phyloP scores from a whole-genome alignment of 2,329 filamentous ascomycete species.

The Epichloe glyceriae region DNA sequence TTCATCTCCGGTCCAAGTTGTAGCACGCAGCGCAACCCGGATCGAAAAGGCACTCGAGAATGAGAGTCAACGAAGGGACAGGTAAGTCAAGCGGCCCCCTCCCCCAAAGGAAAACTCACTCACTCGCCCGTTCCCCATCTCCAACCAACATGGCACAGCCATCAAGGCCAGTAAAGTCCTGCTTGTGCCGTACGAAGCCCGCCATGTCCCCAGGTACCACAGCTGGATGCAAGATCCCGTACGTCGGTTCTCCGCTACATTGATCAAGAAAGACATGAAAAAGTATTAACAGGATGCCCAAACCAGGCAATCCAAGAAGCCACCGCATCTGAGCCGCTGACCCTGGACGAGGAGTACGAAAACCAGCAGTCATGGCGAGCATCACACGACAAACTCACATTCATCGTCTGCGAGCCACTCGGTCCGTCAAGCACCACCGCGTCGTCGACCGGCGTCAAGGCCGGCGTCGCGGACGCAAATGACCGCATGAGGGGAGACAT shows the following conservation, averaged over 20 bases:
- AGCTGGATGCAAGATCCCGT: slow-evolving; percentile 82
- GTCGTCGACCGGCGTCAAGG: slow-evolving; percentile 9
- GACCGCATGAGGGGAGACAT: slow-evolving; percentile 58
- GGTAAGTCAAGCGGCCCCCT: slow-evolving; percentile 19
- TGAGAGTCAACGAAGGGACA: slow-evolving; percentile 32
- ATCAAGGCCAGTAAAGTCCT: slow-evolving; percentile 53
- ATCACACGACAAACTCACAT: slow-evolving; percentile 79
- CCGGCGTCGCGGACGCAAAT: slow-evolving; percentile 38
- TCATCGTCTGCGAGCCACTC: slow-evolving; percentile 59
- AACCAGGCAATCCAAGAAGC: slow-evolving; percentile 60
- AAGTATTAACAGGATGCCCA: background rate
- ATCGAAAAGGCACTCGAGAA: slow-evolving; percentile 10
- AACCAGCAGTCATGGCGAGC: slow-evolving; percentile 84
- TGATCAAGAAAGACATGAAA: slow-evolving; percentile 10
- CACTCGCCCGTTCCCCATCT: background rate
- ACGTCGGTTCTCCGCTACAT: slow-evolving; percentile 1
- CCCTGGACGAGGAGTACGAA: slow-evolving; percentile 67
- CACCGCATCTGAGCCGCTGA: slow-evolving; percentile 78
- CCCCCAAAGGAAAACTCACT: too few relatives aligned
- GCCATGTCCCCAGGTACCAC: slow-evolving; percentile 76
- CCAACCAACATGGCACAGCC: slow-evolving; percentile 31
- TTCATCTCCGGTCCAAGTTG: too few relatives aligned
- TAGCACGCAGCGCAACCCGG: too few relatives aligned
- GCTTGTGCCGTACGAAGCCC: slow-evolving; percentile 70
- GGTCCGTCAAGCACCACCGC: background rate